These are phyloP conservation scores for Geranomyces variabilis DNA, from an alignment of 192 early-diverging fungal genomes.

Conservation along the genomic window DNA sequence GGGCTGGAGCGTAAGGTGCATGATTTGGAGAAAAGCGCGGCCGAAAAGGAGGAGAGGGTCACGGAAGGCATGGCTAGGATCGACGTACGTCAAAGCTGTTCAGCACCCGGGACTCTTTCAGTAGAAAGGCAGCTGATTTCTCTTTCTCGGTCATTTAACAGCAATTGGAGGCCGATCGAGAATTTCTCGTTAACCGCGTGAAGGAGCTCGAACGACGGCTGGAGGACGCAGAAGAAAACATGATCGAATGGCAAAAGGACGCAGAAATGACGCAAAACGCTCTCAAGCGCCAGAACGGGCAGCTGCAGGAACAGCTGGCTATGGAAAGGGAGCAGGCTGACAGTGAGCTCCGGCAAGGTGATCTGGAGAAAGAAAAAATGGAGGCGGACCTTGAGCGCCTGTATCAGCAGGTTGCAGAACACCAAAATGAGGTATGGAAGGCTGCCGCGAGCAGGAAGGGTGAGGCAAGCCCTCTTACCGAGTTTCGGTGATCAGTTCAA, in stretches of 20 bases:
- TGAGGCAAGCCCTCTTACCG: not conserved
- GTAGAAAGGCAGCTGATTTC: not conserved
- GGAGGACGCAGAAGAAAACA: constrained; percentile 30
- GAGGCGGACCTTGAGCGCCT: not conserved
- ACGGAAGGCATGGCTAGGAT: not conserved
- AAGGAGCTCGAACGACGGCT: constrained; percentile 41
- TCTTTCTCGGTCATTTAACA: constrained; percentile 12
- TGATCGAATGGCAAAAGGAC: constrained; percentile 11
- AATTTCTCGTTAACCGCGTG: constrained; percentile 61
- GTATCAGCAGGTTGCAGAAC: constrained; percentile 1
- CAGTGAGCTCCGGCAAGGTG: constrained; percentile 22
- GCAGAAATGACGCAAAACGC: constrained; percentile 21
- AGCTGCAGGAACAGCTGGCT: constrained; percentile 17
- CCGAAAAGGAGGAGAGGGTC: constrained; percentile 26
- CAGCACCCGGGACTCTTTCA: not conserved
- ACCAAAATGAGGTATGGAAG: constrained; percentile 16
- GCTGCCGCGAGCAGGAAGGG: not conserved
- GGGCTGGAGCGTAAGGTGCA: constrained; percentile 10
- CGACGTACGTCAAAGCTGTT: constrained; percentile 8
- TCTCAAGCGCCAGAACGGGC: constrained; percentile 8
- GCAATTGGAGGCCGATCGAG: constrained; percentile 61
- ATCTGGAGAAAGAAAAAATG: constrained; percentile 1
- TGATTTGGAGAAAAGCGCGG: constrained; percentile 23
- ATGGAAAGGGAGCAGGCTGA: constrained; percentile 36
- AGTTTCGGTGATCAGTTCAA: not conserved